Evolutionary conservation across 805 yeast genomes (phyloP).

Genomic region (Teunomyces stri): DNA sequence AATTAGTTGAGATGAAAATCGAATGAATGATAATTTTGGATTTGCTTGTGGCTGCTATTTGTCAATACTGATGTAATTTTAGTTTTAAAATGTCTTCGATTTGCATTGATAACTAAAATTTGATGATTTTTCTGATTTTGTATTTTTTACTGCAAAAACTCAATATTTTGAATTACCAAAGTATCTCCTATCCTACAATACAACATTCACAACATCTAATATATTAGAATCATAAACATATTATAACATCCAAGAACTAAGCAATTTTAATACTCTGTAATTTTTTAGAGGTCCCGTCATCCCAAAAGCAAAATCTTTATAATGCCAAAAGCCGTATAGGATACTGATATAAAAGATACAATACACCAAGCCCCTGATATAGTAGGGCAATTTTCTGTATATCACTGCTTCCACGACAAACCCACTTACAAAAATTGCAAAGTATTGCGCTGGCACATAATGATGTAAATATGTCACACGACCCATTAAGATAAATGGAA

Average conservation of each 20-base stretch:
- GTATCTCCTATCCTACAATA: too few species aligned
- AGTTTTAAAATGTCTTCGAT: too few species aligned
- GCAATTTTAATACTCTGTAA: conserved; percentile 30
- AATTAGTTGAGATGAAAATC: too few species aligned
- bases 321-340: conserved; percentile 56
- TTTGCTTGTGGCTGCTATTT: too few species aligned
- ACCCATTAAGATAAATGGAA: conserved; percentile 43
- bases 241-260: conserved; percentile 18
- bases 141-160: too few species aligned
- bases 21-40: too few species aligned
- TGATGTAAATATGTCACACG: conserved; percentile 45
- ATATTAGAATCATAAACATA: not conserved
- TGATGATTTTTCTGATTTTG: too few species aligned
- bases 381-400: conserved; percentile 13
- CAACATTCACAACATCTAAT: not conserved
- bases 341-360: conserved; percentile 46
- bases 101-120: too few species aligned
- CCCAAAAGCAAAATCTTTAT: conserved; percentile 75
- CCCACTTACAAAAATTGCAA: conserved; percentile 24
- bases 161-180: too few species aligned
- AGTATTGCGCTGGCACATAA: conserved; percentile 44
- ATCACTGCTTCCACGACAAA: conserved; percentile 20
- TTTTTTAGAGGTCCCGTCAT: conserved; percentile 48
- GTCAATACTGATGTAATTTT: too few species aligned
- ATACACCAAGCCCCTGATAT: conserved; percentile 34